These are phyloP conservation scores for Chlorella sorokiniana DNA, from an alignment of 139 green algal genomes.

Conservation along the genomic window DNA sequence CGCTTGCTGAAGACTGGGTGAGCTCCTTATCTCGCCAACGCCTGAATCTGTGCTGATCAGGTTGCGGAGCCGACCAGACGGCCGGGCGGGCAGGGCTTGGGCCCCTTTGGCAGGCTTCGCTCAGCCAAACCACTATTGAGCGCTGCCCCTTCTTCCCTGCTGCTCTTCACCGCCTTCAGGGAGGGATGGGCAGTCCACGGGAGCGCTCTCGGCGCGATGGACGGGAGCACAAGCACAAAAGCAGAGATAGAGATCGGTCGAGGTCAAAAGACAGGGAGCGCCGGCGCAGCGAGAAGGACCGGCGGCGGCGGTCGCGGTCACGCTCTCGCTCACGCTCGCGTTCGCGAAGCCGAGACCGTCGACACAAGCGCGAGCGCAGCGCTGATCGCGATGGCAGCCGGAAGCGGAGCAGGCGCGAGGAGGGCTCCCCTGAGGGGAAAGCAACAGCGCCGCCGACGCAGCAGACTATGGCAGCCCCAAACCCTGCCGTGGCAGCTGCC, in stretches of 20 bases:
- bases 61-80: too few relatives aligned
- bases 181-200: conserved; percentile 1
- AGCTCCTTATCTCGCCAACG: too few relatives aligned
- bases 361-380: conserved; percentile 6
- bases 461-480: background rate
- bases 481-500: background rate
- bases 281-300: background rate
- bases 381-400: background rate
- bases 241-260: background rate
- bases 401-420: conserved; percentile 15
- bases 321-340: conserved; percentile 1
- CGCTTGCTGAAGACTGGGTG: background rate
- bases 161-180: too few relatives aligned
- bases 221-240: background rate
- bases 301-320: conserved; percentile 1
- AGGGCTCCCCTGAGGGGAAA: too few relatives aligned
- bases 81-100: too few relatives aligned
- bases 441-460: background rate
- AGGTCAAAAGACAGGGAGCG: conserved; percentile 5
- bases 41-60: too few relatives aligned
- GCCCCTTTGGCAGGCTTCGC: too few relatives aligned
- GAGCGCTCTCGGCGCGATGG: conserved; percentile 17
- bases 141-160: too few relatives aligned
- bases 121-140: too few relatives aligned
- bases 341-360: background rate